Evolutionary conservation across 352 stramenopile species (phyloP), one percentile per base, ranked within the genome.

Genomic region (Globisporangium camurandrum): DNA sequence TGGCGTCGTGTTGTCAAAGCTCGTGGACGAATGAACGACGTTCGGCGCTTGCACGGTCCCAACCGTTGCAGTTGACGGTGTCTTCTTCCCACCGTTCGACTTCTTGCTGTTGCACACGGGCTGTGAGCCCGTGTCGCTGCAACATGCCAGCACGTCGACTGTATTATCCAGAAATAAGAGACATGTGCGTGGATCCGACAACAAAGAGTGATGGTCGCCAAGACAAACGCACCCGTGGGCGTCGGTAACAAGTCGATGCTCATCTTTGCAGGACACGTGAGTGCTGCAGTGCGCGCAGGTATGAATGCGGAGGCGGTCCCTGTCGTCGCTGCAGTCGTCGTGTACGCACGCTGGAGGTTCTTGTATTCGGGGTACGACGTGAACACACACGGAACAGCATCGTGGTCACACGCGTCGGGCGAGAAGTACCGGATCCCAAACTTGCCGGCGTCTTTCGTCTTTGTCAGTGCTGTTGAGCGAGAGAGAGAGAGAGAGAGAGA

Each of bases 361-460:
- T 74, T 59, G 47, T 75, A 87, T 61, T 92, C 75, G 3, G 81
- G 81, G 51, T 89, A 88, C 17, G 72, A 70, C 37, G 51, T 75
- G 62, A 82, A 90, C 45, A 56, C 61, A 52, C 79, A 90, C 49
- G 53, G 36, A 12, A 65, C 54, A 16, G 37, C 67, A 42, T 71
- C 62, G 56, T 87, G 58, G 66, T 92, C 75, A 46, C 80, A 92
- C 50, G 74, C 60, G 20, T 81, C 66, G 23, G 78, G 81, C 30
- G 62, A 34, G 30, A 90, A 90, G 62, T 86, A 89, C 2, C 76
- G 75, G 20, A 92, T 46, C 24, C 78, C 81, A 44, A 81, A 90
- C 43, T 86, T 86, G 20, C 76, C 75, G 6, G 67, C 17, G 45
- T 93, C 78, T 10, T 46, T 42, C 0, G 27, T 48, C 39, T 66